Conservation (phyloP, 176 grass and related monocot species). For the Bromus sterilis region DNA sequence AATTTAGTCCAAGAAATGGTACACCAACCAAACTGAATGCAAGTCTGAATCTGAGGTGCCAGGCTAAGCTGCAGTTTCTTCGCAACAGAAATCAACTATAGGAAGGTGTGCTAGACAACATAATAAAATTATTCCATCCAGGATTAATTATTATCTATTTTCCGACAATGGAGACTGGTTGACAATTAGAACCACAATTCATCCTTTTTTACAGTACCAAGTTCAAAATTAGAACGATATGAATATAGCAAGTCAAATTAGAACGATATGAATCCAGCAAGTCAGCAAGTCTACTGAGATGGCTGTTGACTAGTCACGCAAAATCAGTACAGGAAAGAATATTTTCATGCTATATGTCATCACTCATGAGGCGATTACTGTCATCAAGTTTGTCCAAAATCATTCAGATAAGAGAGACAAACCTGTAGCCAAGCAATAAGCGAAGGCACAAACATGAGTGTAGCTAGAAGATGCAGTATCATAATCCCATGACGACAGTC, state of each 20-base stretch:
- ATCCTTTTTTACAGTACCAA: neutral
- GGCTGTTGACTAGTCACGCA: neutral
- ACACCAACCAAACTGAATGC: neutral
- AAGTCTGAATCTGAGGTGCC: neutral
- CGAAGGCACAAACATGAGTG: slow-evolving; percentile 83
- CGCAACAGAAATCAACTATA: neutral
- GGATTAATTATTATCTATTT: neutral
- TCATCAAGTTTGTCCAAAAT: neutral
- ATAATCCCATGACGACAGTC: slow-evolving; percentile 67
- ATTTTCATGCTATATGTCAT: neutral
- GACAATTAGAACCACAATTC: neutral
- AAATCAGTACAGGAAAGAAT: slow-evolving; percentile 2
- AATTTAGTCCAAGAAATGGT: neutral
- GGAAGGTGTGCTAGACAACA: neutral
- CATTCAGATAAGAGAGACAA: neutral
- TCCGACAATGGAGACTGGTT: neutral
- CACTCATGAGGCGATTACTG: neutral
- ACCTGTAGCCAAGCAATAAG: slow-evolving; percentile 96
- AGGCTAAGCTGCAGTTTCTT: neutral
- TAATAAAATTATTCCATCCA: neutral
- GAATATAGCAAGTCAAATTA: neutral
- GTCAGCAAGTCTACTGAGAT: neutral
- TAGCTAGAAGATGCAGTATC: slow-evolving; percentile 82
- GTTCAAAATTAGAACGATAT: neutral
- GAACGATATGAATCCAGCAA: neutral